These are phyloP conservation scores for Acorus calamus DNA, from an alignment of 106 monocot species.

Conservation along the genomic window DNA sequence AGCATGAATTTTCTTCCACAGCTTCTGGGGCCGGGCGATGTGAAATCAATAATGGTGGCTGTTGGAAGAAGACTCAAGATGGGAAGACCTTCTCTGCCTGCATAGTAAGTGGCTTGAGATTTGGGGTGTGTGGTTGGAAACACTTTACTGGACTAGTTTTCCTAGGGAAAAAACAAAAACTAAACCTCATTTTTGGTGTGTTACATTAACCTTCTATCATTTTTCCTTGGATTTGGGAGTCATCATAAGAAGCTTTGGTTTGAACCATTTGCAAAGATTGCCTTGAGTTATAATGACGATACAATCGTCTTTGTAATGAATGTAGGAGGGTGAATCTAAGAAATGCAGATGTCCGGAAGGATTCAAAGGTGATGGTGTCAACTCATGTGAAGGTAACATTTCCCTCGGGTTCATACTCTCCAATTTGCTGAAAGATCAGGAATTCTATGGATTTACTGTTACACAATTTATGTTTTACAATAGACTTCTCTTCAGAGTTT, in stretches of 20 bases:
- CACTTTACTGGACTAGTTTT: too few relatives aligned
- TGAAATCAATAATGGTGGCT: constrained; percentile 93
- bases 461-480: background rate
- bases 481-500: background rate
- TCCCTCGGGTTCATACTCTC: background rate
- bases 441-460: constrained; percentile 3
- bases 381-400: constrained; percentile 67
- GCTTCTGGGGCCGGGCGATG: constrained; percentile 88
- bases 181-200: background rate
- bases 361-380: constrained; percentile 80
- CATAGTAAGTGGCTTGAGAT: constrained; percentile 34
- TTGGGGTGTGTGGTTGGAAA: too few relatives aligned
- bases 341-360: constrained; percentile 89
- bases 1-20: constrained; percentile 11
- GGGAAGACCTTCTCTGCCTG: constrained; percentile 69
- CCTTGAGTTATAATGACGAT: too few relatives aligned
- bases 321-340: constrained; percentile 49
- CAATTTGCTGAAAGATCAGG: background rate
- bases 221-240: background rate
- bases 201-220: background rate
- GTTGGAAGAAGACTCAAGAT: constrained; percentile 61
- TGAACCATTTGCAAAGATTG: too few relatives aligned
- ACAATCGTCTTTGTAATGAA: background rate
- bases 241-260: too few relatives aligned
- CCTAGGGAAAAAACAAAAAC: too few relatives aligned